A percentile compares a stretch with the other conserved stretches of the same genome.
These are phyloP conservation scores for Amniculicola lignicola DNA, from an alignment of 495 filamentous ascomycete genomes.

Conservation along the genomic window DNA sequence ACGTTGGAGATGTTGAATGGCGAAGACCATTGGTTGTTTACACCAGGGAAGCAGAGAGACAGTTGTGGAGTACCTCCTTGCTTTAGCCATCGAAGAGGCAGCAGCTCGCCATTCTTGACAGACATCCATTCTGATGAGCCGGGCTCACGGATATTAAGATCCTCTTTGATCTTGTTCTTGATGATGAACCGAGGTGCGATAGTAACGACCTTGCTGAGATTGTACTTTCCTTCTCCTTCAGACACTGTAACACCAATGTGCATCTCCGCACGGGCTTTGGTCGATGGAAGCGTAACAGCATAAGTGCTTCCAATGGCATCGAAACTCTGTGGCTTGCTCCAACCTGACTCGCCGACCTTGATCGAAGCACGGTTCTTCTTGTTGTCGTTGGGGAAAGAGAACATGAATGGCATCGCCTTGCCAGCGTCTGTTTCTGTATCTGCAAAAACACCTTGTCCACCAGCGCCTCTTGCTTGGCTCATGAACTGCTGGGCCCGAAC, in stretches of 20 bases:
- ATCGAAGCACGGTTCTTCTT: slow-evolving; percentile 82
- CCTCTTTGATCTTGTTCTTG: slow-evolving; percentile 87
- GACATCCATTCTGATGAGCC: slow-evolving; percentile 77
- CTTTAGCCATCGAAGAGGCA: slow-evolving; percentile 83
- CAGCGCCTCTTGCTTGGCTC: slow-evolving; percentile 73
- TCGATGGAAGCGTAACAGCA: slow-evolving; percentile 75
- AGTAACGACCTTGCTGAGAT: slow-evolving; percentile 89
- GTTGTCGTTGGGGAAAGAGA: slow-evolving; percentile 83
- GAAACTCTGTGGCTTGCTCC: slow-evolving; percentile 97
- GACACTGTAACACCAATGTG: slow-evolving; percentile 84
- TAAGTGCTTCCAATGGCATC: slow-evolving; percentile 94
- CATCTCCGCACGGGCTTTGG: slow-evolving; percentile 70
- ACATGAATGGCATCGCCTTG: slow-evolving; percentile 90
- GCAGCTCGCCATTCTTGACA: slow-evolving; percentile 68
- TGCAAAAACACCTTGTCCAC: slow-evolving; percentile 65
- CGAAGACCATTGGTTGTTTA: slow-evolving; percentile 97
- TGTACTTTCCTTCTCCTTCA: slow-evolving; percentile 95
- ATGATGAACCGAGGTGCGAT: slow-evolving; percentile 90
- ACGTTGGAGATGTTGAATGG: slow-evolving; percentile 95
- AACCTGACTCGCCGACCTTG: slow-evolving; percentile 81
- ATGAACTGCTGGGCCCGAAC: slow-evolving; percentile 87
- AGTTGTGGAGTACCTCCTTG: slow-evolving; percentile 78
- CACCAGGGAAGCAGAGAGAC: slow-evolving; percentile 86
- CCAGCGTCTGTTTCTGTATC: slow-evolving; percentile 51
- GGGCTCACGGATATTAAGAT: slow-evolving; percentile 84